Evolutionary conservation across 345 rosid genomes (phyloP).

Genomic region (Euphorbia lathyris): DNA sequence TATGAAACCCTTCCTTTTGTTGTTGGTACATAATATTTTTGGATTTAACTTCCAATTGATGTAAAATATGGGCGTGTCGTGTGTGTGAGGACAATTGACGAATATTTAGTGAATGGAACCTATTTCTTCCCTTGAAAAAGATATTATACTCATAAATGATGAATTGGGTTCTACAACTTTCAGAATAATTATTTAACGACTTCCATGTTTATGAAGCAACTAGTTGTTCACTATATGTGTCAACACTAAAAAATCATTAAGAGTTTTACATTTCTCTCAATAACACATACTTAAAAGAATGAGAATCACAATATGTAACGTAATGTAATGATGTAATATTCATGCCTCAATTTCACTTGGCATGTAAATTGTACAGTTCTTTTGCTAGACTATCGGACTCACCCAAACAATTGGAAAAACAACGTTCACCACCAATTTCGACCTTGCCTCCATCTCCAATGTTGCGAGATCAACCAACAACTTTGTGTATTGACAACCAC

Average conservation of each 20-base stretch:
- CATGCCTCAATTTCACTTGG: constrained; percentile 2
- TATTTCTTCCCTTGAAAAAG: too few species aligned
- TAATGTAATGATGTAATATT: background rate
- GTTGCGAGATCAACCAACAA: background rate
- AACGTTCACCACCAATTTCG: background rate
- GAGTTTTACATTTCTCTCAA: background rate
- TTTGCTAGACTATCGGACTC: background rate
- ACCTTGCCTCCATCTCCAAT: background rate
- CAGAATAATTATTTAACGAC: too few species aligned
- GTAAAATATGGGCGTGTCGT: too few species aligned
- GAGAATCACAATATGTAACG: background rate
- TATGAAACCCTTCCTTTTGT: too few species aligned
- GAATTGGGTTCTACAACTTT: too few species aligned
- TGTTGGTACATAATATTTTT: too few species aligned
- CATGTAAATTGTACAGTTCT: background rate
- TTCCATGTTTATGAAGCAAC: too few species aligned
- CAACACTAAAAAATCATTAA: background rate
- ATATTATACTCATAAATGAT: too few species aligned
- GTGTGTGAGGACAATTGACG: too few species aligned
- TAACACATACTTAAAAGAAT: background rate
- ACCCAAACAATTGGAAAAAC: background rate
- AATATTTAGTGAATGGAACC: too few species aligned
- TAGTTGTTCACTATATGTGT: background rate
- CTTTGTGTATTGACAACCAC: background rate
- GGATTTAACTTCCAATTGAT: too few species aligned